These are phyloP conservation scores for Wallacemonas collosoma DNA, from an alignment of 208 protist species.

Conservation along the genomic window DNA sequence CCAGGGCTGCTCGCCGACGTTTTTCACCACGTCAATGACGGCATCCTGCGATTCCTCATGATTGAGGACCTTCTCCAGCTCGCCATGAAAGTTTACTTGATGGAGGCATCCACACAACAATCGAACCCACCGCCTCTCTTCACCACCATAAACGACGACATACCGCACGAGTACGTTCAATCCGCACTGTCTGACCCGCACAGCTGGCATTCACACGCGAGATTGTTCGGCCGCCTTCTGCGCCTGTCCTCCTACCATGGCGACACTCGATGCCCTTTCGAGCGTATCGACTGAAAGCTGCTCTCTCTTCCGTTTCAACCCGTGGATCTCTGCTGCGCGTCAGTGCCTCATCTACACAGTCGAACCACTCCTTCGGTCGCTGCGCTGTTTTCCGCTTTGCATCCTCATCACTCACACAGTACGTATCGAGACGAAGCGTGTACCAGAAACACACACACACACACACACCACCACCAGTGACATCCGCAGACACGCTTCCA, in stretches of 20 bases:
- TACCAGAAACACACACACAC: neutral
- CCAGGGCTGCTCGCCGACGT: neutral
- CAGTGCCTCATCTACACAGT: neutral
- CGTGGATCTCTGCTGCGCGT: too few species aligned
- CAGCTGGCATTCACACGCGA: neutral
- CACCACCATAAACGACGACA: slow-evolving; percentile 32
- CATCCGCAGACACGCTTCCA: neutral
- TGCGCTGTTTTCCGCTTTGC: neutral
- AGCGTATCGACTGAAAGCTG: neutral
- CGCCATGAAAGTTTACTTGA: slow-evolving; percentile 17
- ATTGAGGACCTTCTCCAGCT: slow-evolving; percentile 26
- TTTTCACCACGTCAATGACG: slow-evolving; percentile 23
- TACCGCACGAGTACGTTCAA: slow-evolving; percentile 7
- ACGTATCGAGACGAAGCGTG: too few species aligned
- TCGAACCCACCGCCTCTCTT: slow-evolving; percentile 21
- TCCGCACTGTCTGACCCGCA: neutral
- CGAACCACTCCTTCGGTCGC: neutral
- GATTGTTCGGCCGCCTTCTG: neutral
- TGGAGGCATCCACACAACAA: neutral
- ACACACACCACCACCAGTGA: neutral
- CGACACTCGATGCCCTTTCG: neutral
- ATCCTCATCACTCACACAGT: neutral
- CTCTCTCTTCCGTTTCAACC: too few species aligned
- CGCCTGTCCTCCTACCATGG: neutral
- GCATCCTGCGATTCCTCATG: slow-evolving; percentile 26